These are phyloP conservation scores for Spathaspora hagerdaliae DNA, from an alignment of 805 yeast species.

Conservation along the genomic window DNA sequence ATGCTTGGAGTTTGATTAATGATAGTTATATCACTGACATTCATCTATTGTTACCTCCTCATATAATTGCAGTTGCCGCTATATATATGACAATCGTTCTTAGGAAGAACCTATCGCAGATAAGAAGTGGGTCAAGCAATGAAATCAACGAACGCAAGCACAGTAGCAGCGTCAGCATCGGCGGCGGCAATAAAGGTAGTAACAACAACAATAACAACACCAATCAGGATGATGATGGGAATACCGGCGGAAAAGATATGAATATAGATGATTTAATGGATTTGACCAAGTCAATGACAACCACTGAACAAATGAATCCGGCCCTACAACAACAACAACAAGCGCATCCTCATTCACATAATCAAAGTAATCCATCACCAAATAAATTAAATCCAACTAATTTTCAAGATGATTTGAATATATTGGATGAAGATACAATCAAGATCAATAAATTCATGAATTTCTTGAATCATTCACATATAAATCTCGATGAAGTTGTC, in stretches of 20 bases:
- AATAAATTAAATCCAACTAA: constrained; percentile 1
- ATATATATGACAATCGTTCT: constrained; percentile 73
- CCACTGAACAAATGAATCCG: background rate
- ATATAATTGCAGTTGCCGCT: constrained; percentile 76
- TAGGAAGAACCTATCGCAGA: constrained; percentile 31
- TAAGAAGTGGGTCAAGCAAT: constrained; percentile 6
- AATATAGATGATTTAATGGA: constrained; percentile 37
- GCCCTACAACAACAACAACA: background rate
- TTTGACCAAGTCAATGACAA: constrained; percentile 1
- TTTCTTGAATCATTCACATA: constrained; percentile 71
- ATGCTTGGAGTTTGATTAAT: constrained; percentile 85
- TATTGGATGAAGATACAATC: constrained; percentile 32
- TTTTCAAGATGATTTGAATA: constrained; percentile 20
- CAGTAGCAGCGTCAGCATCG: constrained; percentile 1
- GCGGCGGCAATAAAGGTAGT: background rate
- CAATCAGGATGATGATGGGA: background rate
- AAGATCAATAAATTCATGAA: constrained; percentile 55
- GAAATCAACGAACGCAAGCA: constrained; percentile 13
- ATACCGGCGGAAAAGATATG: constrained; percentile 11
- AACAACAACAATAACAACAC: background rate
- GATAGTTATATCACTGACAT: constrained; percentile 88
- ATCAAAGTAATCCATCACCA: background rate
- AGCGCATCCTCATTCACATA: background rate
- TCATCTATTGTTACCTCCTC: constrained; percentile 83
- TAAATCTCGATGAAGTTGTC: constrained; percentile 72